Conservation (phyloP, 352 stramenopile species). For the Phytophthora colocasiae region DNA sequence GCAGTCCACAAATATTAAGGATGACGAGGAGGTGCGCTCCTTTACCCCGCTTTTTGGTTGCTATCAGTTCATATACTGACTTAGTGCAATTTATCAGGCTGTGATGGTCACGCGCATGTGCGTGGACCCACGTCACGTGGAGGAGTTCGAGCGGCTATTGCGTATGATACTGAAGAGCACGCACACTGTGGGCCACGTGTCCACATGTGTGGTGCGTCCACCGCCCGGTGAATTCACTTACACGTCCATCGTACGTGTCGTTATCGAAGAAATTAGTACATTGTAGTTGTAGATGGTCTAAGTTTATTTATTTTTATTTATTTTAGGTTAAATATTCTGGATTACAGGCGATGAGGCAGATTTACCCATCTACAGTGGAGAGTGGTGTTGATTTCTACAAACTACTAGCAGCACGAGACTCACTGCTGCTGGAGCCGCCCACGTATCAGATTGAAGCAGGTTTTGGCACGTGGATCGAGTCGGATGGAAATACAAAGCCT, state of each 20-base stretch:
- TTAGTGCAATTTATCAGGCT: constrained; percentile 37
- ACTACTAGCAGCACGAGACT: constrained; percentile 74
- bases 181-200: constrained; percentile 81
- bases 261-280: not conserved
- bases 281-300: constrained; percentile 6
- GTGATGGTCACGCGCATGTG: constrained; percentile 88
- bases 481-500: constrained; percentile 78
- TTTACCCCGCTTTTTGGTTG: constrained; percentile 5
- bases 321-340: constrained; percentile 82
- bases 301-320: constrained; percentile 4
- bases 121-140: constrained; percentile 73
- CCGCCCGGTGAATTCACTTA: constrained; percentile 79
- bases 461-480: constrained; percentile 87
- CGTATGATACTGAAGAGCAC: constrained; percentile 85
- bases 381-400: constrained; percentile 83
- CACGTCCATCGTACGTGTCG: constrained; percentile 76
- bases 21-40: constrained; percentile 74
- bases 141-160: constrained; percentile 82
- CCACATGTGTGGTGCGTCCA: constrained; percentile 82
- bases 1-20: constrained; percentile 75
- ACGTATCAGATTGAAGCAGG: constrained; percentile 88
- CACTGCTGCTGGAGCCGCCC: constrained; percentile 75
- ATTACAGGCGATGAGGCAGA: constrained; percentile 74
- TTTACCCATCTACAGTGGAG: constrained; percentile 72
- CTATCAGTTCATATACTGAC: not conserved